Base-by-base conservation (phyloP, 2,329 filamentous ascomycete species). In the Pseudocercospora crystallina region DNA sequence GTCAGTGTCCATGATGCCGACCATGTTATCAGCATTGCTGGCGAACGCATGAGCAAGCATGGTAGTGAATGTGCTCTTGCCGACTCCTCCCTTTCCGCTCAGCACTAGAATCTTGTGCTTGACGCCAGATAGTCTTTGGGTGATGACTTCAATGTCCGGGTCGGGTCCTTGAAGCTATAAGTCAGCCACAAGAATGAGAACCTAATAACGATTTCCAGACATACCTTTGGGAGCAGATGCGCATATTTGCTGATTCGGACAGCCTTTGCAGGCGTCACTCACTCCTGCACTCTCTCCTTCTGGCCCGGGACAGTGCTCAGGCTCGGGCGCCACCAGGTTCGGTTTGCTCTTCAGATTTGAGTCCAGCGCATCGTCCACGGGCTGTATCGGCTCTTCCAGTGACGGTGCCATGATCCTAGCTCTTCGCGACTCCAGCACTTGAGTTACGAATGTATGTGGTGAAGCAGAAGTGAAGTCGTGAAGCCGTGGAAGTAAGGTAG, bases 1-100 rank as follows among this genome's bases (percentile, higher is more conserved):
- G 71, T 99, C 94, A 5, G 94, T 95, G 72, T 99, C 94, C 90
- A 97, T 96, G 62, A 99, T 86, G 14, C 92, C 94, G 26, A 99
- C 89, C 1, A 83, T 89, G 49, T 77, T 86, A 39, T 86, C 82
- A 0, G 86, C 83, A 69, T 95, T 89, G 11, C 83, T 82, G 1
- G 94, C 89, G 63, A 99, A 95, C 1, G 89, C 91, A 68, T 96
- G 90, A 2, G 89, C 87, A 13, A 97, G 82, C 63, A 97, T 82
- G 2, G 85, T 87, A 2, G 89, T 92, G 67, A 97, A 95, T 0
- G 94, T 97, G 61, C 87, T 94, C 74, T 99, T 99, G 7, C 94
- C 94, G 1, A 99, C 94, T 40, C 94, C 94, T 55, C 94, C 94
- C 77, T 97, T 99, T 56, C 94, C 94, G 44, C 87, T 92, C 4